Conservation (phyloP, 495 filamentous ascomycete genomes). For the Lindgomyces ingoldianus region DNA sequence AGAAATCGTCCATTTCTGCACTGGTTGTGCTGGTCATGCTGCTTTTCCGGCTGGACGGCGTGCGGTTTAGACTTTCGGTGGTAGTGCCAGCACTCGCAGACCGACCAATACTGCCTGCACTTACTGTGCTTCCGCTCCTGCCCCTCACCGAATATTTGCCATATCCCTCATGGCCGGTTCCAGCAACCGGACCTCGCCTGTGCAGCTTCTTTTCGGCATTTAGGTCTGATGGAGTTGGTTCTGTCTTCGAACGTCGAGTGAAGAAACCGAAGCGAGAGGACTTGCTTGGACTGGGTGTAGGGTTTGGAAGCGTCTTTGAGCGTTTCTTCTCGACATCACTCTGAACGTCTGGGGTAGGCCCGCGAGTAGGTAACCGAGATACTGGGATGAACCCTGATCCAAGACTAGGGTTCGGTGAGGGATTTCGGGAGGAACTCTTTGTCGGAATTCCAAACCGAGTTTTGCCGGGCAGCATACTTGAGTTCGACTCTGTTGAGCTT, state of each 20-base stretch:
- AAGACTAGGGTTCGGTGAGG: slow-evolving; percentile 44
- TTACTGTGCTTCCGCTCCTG: slow-evolving; percentile 59
- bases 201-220: slow-evolving; percentile 56
- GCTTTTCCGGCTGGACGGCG: slow-evolving; percentile 52
- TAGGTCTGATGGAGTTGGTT: slow-evolving; percentile 54
- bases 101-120: slow-evolving; percentile 50
- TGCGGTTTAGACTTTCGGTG: slow-evolving; percentile 47
- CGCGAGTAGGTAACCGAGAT: slow-evolving; percentile 38
- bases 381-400: slow-evolving; percentile 18
- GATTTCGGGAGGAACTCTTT: slow-evolving; percentile 46
- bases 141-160: slow-evolving; percentile 68
- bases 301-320: slow-evolving; percentile 16
- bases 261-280: slow-evolving; percentile 74
- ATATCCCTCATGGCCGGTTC: slow-evolving; percentile 96
- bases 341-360: slow-evolving; percentile 29
- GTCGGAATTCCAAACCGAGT: slow-evolving; percentile 38
- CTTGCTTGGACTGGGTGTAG: slow-evolving; percentile 44
- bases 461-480: slow-evolving; percentile 17
- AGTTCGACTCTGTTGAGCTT: slow-evolving; percentile 38
- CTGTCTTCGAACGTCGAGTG: slow-evolving; percentile 68
- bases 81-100: slow-evolving; percentile 60
- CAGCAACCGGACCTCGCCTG: slow-evolving; percentile 82
- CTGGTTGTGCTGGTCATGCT: slow-evolving; percentile 57
- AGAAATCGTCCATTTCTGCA: slow-evolving; percentile 64
- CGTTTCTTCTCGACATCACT: slow-evolving; percentile 20